phyloP scores from a whole-genome alignment of 495 filamentous ascomycete species.

The Talaromyces nanjingensis region DNA sequence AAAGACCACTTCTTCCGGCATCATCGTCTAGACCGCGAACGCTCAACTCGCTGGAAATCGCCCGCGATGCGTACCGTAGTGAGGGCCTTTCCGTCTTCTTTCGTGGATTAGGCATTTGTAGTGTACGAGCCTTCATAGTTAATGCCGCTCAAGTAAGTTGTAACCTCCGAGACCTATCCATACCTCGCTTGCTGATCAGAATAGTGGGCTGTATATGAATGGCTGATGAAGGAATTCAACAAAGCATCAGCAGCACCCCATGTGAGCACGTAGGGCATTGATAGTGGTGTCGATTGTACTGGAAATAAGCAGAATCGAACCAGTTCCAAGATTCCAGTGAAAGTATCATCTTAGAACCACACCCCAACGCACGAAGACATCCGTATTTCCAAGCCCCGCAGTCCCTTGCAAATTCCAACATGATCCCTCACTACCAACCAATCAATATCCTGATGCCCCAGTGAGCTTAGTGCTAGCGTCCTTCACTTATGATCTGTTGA shows the following conservation, averaged over 20 bases:
- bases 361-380: too few species aligned
- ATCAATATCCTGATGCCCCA: background rate
- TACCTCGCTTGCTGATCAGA: slow-evolving; percentile 14
- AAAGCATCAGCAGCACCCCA: background rate
- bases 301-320: background rate
- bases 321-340: background rate
- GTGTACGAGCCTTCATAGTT: slow-evolving; percentile 75
- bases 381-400: background rate
- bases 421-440: background rate
- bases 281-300: background rate
- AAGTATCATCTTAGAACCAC: background rate
- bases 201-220: slow-evolving; percentile 82
- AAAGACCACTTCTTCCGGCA: slow-evolving; percentile 10
- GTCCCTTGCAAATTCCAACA: background rate
- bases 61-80: slow-evolving; percentile 52
- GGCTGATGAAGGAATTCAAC: slow-evolving; percentile 54
- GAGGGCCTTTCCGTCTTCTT: slow-evolving; percentile 69
- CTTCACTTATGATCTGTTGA: too few species aligned
- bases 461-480: background rate
- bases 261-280: background rate
- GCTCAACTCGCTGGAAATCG: slow-evolving; percentile 52
- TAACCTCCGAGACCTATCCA: background rate
- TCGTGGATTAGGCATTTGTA: slow-evolving; percentile 70
- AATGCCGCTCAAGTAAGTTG: slow-evolving; percentile 56
- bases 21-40: slow-evolving; percentile 16